Evolutionary conservation across 75 land plant genomes (phyloP).

Genomic region (Gnetum montanum): DNA sequence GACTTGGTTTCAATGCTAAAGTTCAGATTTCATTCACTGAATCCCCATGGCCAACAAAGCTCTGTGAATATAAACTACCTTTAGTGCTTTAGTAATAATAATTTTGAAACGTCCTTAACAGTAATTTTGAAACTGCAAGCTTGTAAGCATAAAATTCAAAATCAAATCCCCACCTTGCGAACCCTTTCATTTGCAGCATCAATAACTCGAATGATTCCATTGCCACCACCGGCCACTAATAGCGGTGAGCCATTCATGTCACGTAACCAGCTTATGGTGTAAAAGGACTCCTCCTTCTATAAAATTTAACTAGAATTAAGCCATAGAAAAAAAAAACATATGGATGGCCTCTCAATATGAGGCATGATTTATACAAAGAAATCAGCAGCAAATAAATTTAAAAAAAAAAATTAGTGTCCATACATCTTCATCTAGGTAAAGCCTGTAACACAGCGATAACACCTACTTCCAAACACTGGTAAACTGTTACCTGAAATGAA

Average conservation of each 20-base stretch:
- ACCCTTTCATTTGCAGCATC: conserved; percentile 75
- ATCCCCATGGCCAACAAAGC: conserved; percentile 97
- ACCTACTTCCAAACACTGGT: conserved; percentile 85
- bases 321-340: too few species aligned
- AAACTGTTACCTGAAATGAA: conserved; percentile 84
- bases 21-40: conserved; percentile 96
- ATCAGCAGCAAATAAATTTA: too few species aligned
- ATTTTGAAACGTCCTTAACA: too few species aligned
- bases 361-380: too few species aligned
- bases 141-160: too few species aligned
- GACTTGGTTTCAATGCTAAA: conserved; percentile 74
- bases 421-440: conserved; percentile 58
- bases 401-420: too few species aligned
- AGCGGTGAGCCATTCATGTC: conserved; percentile 59
- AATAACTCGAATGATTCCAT: conserved; percentile 86
- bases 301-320: too few species aligned
- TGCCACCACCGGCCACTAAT: conserved; percentile 77
- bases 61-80: conserved; percentile 27
- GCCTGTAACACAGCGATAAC: conserved; percentile 79
- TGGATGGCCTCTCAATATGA: too few species aligned
- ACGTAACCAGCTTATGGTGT: conserved; percentile 95
- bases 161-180: conserved; percentile 35
- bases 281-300: conserved; percentile 93
- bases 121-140: not conserved
- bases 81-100: too few species aligned